Conservation (phyloP, 345 rosid species). For the Citrus sinensis region DVS_A1.0 CM039167.1:4350501-4351000, state of each 20-base stretch:
- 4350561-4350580: constrained; percentile 91
- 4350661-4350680: too few relatives aligned
- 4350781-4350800: background rate
- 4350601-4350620: too few relatives aligned
- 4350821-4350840: background rate
- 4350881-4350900: background rate
- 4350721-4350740: too few relatives aligned
- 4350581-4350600: constrained; percentile 31
- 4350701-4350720: too few relatives aligned
- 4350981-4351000: constrained; percentile 50
- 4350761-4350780: background rate
- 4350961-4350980: constrained; percentile 48
- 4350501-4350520: constrained; percentile 64
- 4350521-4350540: constrained; percentile 98
- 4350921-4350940: background rate
- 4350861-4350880: background rate
- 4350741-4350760: background rate
- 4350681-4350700: too few relatives aligned
- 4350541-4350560: constrained; percentile 81
- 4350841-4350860: background rate
- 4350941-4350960: constrained; percentile 7
- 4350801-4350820: background rate
- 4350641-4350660: too few relatives aligned
- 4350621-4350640: too few relatives aligned
- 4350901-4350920: constrained; percentile 1